Conservation (phyloP, 176 grass and related monocot species). For the Lolium rigidum region DNA sequence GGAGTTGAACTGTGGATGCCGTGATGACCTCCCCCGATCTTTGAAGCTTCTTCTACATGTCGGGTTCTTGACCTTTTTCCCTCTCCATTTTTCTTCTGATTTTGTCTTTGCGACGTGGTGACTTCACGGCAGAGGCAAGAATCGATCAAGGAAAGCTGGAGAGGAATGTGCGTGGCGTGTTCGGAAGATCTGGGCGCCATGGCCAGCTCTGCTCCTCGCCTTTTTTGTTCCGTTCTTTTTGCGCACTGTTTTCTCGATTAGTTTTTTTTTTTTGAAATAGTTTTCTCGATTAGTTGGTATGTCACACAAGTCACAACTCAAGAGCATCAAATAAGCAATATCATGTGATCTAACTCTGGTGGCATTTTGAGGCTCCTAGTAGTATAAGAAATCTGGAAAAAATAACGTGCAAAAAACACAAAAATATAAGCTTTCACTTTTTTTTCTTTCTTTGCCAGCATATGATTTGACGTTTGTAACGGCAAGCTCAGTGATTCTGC, state of each 20-base stretch:
- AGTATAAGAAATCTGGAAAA: too few species aligned
- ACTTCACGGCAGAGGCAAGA: not conserved
- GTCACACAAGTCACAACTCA: not conserved
- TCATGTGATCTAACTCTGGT: not conserved
- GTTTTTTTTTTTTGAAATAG: too few species aligned
- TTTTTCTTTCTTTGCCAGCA: too few species aligned
- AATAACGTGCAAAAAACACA: too few species aligned
- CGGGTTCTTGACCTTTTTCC: not conserved
- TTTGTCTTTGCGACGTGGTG: not conserved
- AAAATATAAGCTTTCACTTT: too few species aligned
- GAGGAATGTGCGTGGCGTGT: not conserved
- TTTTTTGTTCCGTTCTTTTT: not conserved
- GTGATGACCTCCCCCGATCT: not conserved
- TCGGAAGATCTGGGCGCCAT: constrained; percentile 7
- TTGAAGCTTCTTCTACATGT: not conserved
- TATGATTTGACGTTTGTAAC: too few species aligned
- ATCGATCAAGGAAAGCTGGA: not conserved
- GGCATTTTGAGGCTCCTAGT: not conserved
- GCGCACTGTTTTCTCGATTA: too few species aligned
- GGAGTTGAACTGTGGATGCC: not conserved
- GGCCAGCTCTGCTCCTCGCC: not conserved
- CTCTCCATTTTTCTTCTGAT: not conserved
- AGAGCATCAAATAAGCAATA: not conserved
- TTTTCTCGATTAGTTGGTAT: not conserved
- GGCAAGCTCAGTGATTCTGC: too few species aligned